Evolutionary conservation across 148 eudicot genomes (phyloP).

Genomic region (Rhododendron vialii): DNA sequence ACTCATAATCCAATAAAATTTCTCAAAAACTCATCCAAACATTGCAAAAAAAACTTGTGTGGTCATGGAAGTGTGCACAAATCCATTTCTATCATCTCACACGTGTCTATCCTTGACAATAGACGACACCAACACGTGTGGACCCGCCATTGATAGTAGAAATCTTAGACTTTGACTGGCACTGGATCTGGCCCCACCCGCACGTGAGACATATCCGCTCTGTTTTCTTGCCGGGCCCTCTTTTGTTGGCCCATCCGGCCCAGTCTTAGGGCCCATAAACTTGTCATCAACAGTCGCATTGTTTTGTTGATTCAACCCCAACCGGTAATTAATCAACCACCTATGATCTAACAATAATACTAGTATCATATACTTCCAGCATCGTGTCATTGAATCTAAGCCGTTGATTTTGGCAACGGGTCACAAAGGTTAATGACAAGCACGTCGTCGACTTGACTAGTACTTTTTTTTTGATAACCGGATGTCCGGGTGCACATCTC

Average conservation of each 20-base stretch:
- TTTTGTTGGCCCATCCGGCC: constrained; percentile 16
- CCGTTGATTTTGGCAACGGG: not conserved
- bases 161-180: constrained; percentile 29
- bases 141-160: not conserved
- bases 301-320: not conserved
- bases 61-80: not conserved
- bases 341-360: not conserved
- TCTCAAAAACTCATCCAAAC: no score
- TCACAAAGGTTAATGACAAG: not conserved
- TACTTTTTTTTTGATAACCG: no score
- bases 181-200: constrained; percentile 24
- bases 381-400: not conserved
- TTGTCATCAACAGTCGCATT: constrained; percentile 9
- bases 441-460: not conserved
- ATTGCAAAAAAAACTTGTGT: not conserved
- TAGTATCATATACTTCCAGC: not conserved
- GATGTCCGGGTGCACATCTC: no score
- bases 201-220: constrained; percentile 40
- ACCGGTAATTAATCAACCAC: not conserved
- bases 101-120: constrained; percentile 23
- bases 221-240: constrained; percentile 40
- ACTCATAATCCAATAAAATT: no score
- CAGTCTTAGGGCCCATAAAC: constrained; percentile 22
- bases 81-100: constrained; percentile 20
- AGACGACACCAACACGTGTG: constrained; percentile 28